Evolutionary conservation across 2,329 filamentous ascomycete species (phyloP).

Genomic region (Fusarium sacchari): DNA sequence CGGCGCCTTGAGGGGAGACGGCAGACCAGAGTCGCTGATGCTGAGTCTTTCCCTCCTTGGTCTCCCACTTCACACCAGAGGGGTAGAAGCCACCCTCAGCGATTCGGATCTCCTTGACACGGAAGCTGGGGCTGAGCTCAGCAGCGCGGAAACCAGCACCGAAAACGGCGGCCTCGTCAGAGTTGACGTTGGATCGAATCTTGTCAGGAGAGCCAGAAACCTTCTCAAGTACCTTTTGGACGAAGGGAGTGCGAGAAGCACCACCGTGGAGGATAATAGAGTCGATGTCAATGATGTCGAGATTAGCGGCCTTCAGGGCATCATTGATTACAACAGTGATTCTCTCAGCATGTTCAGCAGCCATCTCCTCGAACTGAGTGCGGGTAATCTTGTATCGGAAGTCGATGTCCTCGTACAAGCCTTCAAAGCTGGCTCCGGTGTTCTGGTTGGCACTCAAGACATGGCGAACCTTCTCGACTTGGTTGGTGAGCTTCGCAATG

Average conservation of each 20-base stretch:
- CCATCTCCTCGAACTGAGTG: constrained; percentile 82
- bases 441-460: constrained; percentile 93
- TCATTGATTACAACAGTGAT: constrained; percentile 76
- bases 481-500: constrained; percentile 90
- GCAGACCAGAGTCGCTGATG: constrained; percentile 87
- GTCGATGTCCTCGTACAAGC: constrained; percentile 89
- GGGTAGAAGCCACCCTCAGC: constrained; percentile 81
- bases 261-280: constrained; percentile 95
- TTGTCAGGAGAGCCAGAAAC: constrained; percentile 78
- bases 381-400: constrained; percentile 91
- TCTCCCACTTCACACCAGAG: constrained; percentile 78
- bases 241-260: constrained; percentile 89
- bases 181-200: constrained; percentile 93
- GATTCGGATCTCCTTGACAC: constrained; percentile 94
- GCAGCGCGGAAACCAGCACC: constrained; percentile 95
- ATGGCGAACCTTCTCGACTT: constrained; percentile 86
- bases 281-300: constrained; percentile 80
- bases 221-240: constrained; percentile 87
- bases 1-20: constrained; percentile 76
- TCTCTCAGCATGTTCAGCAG: constrained; percentile 72
- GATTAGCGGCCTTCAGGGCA: constrained; percentile 77
- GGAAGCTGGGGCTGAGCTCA: constrained; percentile 91
- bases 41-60: constrained; percentile 73
- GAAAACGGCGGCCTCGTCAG: constrained; percentile 95
- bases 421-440: constrained; percentile 83